Conservation (phyloP, 2,329 filamentous ascomycete genomes). For the Alternaria sp. region DNA sequence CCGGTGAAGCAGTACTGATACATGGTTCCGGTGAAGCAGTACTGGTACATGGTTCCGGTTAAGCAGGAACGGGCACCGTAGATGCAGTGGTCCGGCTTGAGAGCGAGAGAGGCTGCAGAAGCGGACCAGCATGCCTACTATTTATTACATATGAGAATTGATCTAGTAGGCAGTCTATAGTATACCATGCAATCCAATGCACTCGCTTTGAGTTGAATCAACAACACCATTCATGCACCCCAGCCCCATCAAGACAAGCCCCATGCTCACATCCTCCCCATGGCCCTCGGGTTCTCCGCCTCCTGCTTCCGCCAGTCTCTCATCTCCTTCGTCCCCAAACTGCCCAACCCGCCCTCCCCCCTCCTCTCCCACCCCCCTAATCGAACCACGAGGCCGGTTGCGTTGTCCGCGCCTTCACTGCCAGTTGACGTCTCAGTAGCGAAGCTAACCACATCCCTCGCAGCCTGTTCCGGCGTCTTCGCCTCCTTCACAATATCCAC, state of each 20-base stretch:
- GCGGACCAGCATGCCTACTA: too few relatives aligned
- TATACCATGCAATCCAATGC: not conserved
- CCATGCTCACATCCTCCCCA: slow-evolving; percentile 63
- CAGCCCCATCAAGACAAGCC: slow-evolving; percentile 2
- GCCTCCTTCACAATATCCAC: slow-evolving; percentile 96
- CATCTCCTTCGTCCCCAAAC: slow-evolving; percentile 89
- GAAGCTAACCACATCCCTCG: slow-evolving; percentile 80
- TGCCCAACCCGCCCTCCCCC: slow-evolving; percentile 85
- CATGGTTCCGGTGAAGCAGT: too few relatives aligned
- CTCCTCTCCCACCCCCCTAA: slow-evolving; percentile 73
- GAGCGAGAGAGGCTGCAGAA: too few relatives aligned
- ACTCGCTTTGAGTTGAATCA: not conserved
- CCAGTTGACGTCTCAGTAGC: slow-evolving; percentile 80
- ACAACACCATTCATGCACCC: not conserved
- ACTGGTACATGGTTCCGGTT: too few relatives aligned
- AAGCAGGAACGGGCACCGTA: too few relatives aligned
- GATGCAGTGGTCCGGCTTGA: too few relatives aligned
- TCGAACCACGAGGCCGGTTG: slow-evolving; percentile 69
- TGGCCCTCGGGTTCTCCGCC: slow-evolving; percentile 79
- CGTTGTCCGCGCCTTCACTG: slow-evolving; percentile 63
- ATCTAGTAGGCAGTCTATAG: not conserved
- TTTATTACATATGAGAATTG: not conserved
- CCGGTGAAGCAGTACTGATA: too few relatives aligned
- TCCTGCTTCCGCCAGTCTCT: slow-evolving; percentile 83
- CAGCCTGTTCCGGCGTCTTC: slow-evolving; percentile 85